phyloP scores from a whole-genome alignment of 768 basidiomycete species.

The Sporobolomyces pararoseus region DNA sequence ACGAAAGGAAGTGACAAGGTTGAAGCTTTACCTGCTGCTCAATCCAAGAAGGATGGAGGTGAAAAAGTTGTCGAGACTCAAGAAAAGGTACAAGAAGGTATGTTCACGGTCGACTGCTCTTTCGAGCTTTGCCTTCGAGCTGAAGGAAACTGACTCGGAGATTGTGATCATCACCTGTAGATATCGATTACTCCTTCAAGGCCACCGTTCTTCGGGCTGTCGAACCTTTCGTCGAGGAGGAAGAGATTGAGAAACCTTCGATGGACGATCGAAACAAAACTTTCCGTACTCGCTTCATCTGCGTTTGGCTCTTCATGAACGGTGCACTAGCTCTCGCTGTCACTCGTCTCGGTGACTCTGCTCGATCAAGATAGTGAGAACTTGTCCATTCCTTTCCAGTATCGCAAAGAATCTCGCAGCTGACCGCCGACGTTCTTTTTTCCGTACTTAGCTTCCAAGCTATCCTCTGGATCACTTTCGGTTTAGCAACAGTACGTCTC shows the following conservation, averaged over 20 bases:
- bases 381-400: background rate
- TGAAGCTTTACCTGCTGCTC: constrained; percentile 81
- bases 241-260: constrained; percentile 70
- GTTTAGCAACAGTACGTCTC: background rate
- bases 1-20: constrained; percentile 94
- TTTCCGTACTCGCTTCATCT: constrained; percentile 82
- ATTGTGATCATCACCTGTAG: too few relatives aligned
- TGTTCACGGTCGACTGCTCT: background rate
- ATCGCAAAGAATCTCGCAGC: background rate
- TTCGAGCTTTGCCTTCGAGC: background rate
- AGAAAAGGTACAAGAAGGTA: constrained; percentile 62
- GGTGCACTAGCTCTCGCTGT: constrained; percentile 46
- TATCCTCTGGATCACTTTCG: constrained; percentile 39
- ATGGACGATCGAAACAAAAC: constrained; percentile 87
- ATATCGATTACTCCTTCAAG: constrained; percentile 86
- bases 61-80: constrained; percentile 80
- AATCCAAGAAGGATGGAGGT: constrained; percentile 70
- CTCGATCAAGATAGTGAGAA: constrained; percentile 27
- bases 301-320: constrained; percentile 73
- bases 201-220: constrained; percentile 80
- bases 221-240: constrained; percentile 65
- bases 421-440: too few relatives aligned
- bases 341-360: constrained; percentile 6
- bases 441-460: constrained; percentile 26
- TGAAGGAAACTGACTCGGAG: background rate